These are phyloP conservation scores for Kurtzmaniella quercitrusa DNA, from an alignment of 1,139 yeast genomes.

Conservation along the genomic window DNA sequence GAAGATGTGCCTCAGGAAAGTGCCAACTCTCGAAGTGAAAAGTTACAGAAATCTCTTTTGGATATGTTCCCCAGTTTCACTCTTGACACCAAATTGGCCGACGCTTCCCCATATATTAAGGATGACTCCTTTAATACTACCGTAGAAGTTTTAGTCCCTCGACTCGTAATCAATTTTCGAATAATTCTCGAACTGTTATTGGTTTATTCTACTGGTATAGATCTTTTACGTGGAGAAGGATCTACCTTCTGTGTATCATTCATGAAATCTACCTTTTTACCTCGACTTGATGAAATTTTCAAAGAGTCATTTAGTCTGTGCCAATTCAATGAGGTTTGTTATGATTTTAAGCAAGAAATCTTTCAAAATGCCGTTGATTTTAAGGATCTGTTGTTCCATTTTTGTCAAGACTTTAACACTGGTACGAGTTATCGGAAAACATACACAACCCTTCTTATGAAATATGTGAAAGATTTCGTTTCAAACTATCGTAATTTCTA, in stretches of 20 bases:
- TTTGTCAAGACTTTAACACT: constrained; percentile 58
- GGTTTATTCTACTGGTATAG: constrained; percentile 49
- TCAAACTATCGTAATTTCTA: constrained; percentile 27
- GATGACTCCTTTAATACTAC: constrained; percentile 50
- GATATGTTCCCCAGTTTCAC: constrained; percentile 62
- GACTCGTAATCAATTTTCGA: constrained; percentile 79
- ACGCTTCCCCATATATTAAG: constrained; percentile 50
- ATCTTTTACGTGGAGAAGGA: constrained; percentile 13
- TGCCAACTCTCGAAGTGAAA: constrained; percentile 35
- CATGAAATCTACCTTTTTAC: constrained; percentile 60
- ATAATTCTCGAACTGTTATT: constrained; percentile 62
- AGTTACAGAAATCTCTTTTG: constrained; percentile 43
- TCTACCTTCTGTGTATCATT: constrained; percentile 55
- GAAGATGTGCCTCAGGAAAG: constrained; percentile 38
- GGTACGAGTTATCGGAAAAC: constrained; percentile 53
- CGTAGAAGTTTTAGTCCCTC: constrained; percentile 67
- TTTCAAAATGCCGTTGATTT: constrained; percentile 51
- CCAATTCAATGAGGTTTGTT: not conserved
- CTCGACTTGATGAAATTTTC: constrained; percentile 59
- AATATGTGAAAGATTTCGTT: constrained; percentile 28
- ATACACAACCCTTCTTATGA: constrained; percentile 44
- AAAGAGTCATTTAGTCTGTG: constrained; percentile 22
- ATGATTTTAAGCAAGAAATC: constrained; percentile 1
- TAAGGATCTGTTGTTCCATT: constrained; percentile 44
- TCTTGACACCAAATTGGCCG: constrained; percentile 16